phyloP scores from a whole-genome alignment of 805 yeast species.

The Lipomyces starkeyi region DNA sequence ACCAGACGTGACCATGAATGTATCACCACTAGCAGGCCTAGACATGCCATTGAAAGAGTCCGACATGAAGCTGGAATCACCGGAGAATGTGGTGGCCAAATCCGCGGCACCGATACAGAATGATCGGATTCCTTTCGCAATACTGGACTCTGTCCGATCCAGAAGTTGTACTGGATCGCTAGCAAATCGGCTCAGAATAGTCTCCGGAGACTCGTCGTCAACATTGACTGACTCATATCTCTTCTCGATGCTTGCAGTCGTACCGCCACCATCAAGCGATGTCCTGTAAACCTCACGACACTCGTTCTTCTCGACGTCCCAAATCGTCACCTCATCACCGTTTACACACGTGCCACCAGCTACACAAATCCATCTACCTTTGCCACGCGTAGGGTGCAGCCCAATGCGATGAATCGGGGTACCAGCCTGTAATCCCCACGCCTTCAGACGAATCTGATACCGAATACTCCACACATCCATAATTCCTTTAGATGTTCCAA shows the following conservation, averaged over 20 bases:
- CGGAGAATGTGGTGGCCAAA: slow-evolving; percentile 16
- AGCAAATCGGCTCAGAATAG: slow-evolving; percentile 39
- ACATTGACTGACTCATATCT: slow-evolving; percentile 39
- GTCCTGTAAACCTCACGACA: slow-evolving; percentile 56
- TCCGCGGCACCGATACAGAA: slow-evolving; percentile 35
- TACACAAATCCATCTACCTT: slow-evolving; percentile 58
- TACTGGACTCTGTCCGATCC: slow-evolving; percentile 28
- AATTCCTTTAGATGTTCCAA: slow-evolving; percentile 78
- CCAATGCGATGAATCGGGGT: slow-evolving; percentile 58
- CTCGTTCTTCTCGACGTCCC: slow-evolving; percentile 73
- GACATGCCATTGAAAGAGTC: slow-evolving; percentile 17
- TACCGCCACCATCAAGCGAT: slow-evolving; percentile 11
- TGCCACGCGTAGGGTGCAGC: slow-evolving; percentile 52
- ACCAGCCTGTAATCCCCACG: slow-evolving; percentile 63
- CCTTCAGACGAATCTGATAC: slow-evolving; percentile 62
- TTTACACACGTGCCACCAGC: slow-evolving; percentile 65
- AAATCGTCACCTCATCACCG: slow-evolving; percentile 64
- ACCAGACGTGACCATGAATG: slow-evolving; percentile 45
- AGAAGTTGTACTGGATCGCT: slow-evolving; percentile 31
- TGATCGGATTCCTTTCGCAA: slow-evolving; percentile 33
- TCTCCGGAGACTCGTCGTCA: slow-evolving; percentile 36
- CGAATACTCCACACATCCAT: slow-evolving; percentile 83
- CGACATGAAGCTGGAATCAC: slow-evolving; percentile 14
- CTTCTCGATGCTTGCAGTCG: slow-evolving; percentile 19
- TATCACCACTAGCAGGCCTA: slow-evolving; percentile 21